Evolutionary conservation across 371 early-diverging fungal species (phyloP).

Genomic region (Rhizoclosmatium hyalinum): DNA sequence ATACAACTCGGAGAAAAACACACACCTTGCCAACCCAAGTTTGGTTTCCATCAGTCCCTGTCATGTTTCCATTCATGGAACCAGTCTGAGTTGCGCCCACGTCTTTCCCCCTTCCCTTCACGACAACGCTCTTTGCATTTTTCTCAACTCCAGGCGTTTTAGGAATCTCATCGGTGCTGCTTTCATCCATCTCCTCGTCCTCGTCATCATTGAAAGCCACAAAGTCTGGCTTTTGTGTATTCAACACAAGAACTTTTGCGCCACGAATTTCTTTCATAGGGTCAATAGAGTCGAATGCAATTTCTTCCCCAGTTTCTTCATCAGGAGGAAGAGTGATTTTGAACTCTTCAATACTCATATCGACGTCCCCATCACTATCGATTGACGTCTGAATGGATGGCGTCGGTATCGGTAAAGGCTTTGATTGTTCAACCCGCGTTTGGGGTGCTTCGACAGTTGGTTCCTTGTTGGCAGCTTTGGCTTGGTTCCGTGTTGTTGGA

Average conservation of each 20-base stretch:
- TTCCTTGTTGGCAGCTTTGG: no score
- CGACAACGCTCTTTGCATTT: neutral
- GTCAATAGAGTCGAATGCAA: constrained; percentile 7
- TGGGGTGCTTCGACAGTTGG: no score
- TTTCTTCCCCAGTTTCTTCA: neutral
- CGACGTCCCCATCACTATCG: constrained; percentile 3
- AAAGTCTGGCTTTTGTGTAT: neutral
- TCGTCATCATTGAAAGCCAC: neutral
- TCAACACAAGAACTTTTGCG: neutral
- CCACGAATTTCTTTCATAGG: neutral
- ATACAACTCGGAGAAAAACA: neutral
- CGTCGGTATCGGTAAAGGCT: no score
- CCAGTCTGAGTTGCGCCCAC: neutral
- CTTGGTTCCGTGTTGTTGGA: no score
- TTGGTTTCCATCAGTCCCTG: no score
- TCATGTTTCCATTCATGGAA: neutral
- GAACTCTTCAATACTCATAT: neutral
- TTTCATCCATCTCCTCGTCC: constrained; percentile 3
- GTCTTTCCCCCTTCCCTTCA: neutral
- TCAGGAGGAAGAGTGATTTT: neutral
- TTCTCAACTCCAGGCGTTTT: neutral
- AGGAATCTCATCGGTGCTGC: neutral
- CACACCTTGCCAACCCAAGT: no score
- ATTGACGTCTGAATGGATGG: neutral
- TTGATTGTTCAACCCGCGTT: no score